Evolutionary conservation across 2,329 filamentous ascomycete species (phyloP).

Genomic region (Berkeleyomyces basicola): DNA sequence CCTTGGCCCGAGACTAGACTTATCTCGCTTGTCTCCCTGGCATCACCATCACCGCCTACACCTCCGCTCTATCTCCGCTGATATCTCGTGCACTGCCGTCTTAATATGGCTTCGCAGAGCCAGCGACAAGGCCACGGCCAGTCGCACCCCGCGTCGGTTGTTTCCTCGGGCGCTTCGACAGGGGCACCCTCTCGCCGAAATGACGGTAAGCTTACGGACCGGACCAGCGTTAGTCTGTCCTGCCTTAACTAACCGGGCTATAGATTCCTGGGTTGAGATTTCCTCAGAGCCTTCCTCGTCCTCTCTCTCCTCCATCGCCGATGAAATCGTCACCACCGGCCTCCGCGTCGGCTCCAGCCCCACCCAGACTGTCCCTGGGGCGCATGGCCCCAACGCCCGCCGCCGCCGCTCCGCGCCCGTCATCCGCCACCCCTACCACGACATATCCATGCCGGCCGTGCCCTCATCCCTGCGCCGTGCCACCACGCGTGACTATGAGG

Average conservation of each 20-base stretch:
- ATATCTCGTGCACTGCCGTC: neutral
- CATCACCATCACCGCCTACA: too few species aligned
- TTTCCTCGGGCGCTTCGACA: neutral
- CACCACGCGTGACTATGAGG: conserved; percentile 91
- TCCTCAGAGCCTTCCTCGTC: conserved; percentile 86
- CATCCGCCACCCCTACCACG: conserved; percentile 13
- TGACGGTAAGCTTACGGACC: neutral
- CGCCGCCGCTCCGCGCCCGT: conserved; percentile 26
- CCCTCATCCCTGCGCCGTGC: conserved; percentile 26
- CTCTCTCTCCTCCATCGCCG: conserved; percentile 67
- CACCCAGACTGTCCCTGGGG: neutral
- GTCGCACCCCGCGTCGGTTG: neutral
- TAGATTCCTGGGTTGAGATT: conserved; percentile 94
- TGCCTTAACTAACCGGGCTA: too few species aligned
- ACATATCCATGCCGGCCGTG: conserved; percentile 15
- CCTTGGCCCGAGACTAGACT: neutral
- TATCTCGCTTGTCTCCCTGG: neutral
- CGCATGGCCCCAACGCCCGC: conserved; percentile 28
- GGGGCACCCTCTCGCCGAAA: neutral
- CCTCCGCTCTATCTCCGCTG: too few species aligned
- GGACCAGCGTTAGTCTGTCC: too few species aligned
- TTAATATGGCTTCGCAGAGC: neutral
- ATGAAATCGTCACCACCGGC: conserved; percentile 84
- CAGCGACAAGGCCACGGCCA: neutral
- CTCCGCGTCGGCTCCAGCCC: conserved; percentile 52